These are phyloP conservation scores for Martiniozyma asiatica DNA, from an alignment of 1,139 yeast genomes.

Conservation along the genomic window DNA sequence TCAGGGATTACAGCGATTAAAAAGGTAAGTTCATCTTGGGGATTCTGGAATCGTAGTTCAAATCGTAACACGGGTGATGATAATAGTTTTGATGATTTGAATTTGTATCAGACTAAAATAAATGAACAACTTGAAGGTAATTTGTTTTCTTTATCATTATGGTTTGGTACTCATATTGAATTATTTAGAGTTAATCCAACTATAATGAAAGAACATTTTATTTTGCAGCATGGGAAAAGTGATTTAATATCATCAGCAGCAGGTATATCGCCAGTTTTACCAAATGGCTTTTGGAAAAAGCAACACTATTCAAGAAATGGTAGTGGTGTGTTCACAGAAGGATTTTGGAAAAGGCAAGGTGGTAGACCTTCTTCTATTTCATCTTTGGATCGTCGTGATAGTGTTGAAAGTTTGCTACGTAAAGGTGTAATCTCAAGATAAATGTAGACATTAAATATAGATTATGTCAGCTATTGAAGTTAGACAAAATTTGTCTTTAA, in stretches of 20 bases:
- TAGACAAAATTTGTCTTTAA: too few relatives aligned
- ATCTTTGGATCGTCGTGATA: constrained; percentile 8
- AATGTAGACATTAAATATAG: too few relatives aligned
- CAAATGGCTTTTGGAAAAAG: too few relatives aligned
- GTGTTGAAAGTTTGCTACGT: too few relatives aligned
- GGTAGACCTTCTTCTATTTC: too few relatives aligned
- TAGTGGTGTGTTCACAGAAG: constrained; percentile 8
- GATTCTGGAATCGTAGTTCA: constrained; percentile 13
- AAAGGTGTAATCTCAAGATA: too few relatives aligned
- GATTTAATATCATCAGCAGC: too few relatives aligned
- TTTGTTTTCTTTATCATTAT: constrained; percentile 31
- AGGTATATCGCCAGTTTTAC: too few relatives aligned
- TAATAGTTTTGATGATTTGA: neutral
- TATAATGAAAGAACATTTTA: constrained; percentile 8
- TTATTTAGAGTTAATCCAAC: constrained; percentile 38
- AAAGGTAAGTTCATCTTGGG: constrained; percentile 34
- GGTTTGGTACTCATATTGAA: constrained; percentile 53
- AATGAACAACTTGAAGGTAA: constrained; percentile 20
- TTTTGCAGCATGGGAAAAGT: too few relatives aligned
- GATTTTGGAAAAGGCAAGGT: neutral
- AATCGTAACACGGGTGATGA: constrained; percentile 1
- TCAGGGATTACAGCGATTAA: constrained; percentile 34
- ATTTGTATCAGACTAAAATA: neutral
- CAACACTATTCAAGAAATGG: constrained; percentile 5
- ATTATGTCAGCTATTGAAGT: too few relatives aligned